Base-by-base conservation (phyloP, 495 filamentous ascomycete genomes). In the Lasiosphaeriaceae sp. region DNA sequence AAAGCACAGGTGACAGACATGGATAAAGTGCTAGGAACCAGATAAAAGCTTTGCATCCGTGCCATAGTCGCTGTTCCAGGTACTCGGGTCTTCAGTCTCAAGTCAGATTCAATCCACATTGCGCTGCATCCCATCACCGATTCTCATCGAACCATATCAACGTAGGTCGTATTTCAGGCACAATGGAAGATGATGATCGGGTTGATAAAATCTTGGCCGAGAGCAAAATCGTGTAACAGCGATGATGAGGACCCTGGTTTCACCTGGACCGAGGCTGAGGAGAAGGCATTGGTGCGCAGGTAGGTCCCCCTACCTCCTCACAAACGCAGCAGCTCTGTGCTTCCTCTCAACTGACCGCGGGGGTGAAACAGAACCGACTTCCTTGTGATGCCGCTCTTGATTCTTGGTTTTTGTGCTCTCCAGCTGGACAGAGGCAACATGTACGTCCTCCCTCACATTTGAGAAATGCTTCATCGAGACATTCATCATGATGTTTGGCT, bases 321-420 rank as follows among this genome's bases (percentile, higher is more conserved):
- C 16, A 29, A 14, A 16, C 7, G 5, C 47, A 23, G 7, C 17
- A 35, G 19, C n/a, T n/a, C n/a, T n/a, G n/a, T n/a, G n/a, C n/a
- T n/a, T n/a, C n/a, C n/a, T n/a, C n/a, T n/a, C n/a, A n/a, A n/a
- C n/a, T n/a, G n/a, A n/a, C n/a, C n/a, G n/a, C n/a, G n/a, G n/a
- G n/a, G n/a, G n/a, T n/a, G n/a, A n/a, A 4, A 35, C 39, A 84
- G 80, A 51, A 50, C 81, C 35, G 82, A 84, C 57, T 60, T 78
- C 3, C 77, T 80, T 53, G 44, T 70, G 7, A 61, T 84, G n/a
- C 80, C 81, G 0, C 67, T 79, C 20, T 69, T 84, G 11, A 76
- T 75, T 5, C 59, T 85, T 12, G 80, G 78, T 7, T 82, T 87
- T 55, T 86, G 86, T 61, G 66, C 78, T n/a, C 58, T 84, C 6